phyloP scores from a whole-genome alignment of 306 rosid species.

The Acmispon strigosus region DNA sequence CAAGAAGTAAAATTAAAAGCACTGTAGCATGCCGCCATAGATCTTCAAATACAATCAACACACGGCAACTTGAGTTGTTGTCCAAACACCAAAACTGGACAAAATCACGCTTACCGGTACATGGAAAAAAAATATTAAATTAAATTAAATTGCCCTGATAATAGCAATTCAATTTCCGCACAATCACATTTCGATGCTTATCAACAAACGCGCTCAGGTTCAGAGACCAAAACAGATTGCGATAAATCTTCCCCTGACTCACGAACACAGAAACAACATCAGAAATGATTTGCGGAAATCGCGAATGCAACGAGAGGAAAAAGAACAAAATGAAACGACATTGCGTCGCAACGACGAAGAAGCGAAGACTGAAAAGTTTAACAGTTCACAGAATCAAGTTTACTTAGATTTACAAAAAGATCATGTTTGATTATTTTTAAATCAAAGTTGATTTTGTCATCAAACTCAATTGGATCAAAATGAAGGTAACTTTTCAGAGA shows the following conservation, averaged over 20 bases:
- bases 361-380: not conserved
- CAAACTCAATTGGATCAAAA: too few species aligned
- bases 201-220: not conserved
- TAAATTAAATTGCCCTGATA: not conserved
- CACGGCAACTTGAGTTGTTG: constrained; percentile 24
- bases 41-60: constrained; percentile 37
- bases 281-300: not conserved
- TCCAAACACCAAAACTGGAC: constrained; percentile 1
- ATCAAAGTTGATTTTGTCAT: too few species aligned
- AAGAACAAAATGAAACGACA: not conserved
- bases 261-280: not conserved
- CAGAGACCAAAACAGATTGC: not conserved
- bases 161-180: not conserved
- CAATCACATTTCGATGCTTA: not conserved
- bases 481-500: too few species aligned
- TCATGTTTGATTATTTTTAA: too few species aligned
- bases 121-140: not conserved
- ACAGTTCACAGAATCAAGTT: too few species aligned
- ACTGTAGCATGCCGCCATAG: constrained; percentile 5
- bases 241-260: not conserved
- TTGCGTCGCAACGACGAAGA: not conserved
- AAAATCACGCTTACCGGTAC: constrained; percentile 13
- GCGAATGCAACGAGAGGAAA: too few species aligned
- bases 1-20: not conserved
- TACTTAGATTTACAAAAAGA: too few species aligned